These are phyloP conservation scores for Trifolium pratense DNA, from an alignment of 306 rosid species.

Conservation along the genomic window DNA sequence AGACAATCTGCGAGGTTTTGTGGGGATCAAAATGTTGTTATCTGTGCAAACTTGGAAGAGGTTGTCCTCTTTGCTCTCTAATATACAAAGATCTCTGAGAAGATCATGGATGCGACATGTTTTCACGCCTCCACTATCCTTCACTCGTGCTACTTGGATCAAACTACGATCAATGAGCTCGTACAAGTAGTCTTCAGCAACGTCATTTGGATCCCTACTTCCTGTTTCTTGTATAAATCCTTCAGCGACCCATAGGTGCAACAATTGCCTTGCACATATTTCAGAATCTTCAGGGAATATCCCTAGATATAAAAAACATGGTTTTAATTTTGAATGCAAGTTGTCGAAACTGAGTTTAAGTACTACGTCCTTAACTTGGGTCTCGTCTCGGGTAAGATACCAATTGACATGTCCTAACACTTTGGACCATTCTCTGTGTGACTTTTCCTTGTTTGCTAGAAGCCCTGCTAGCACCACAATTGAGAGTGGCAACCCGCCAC, in stretches of 20 bases:
- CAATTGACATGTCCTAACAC: slow-evolving; percentile 23
- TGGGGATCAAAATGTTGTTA: not conserved
- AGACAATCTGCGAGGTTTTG: slow-evolving; percentile 38
- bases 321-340: slow-evolving; percentile 34
- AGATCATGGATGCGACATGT: slow-evolving; percentile 42
- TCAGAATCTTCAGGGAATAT: slow-evolving; percentile 38
- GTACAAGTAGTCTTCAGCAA: slow-evolving; percentile 38
- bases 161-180: slow-evolving; percentile 44
- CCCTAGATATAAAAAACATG: slow-evolving; percentile 42
- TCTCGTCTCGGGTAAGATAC: slow-evolving; percentile 34
- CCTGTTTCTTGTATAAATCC: slow-evolving; percentile 34
- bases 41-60: slow-evolving; percentile 25
- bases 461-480: slow-evolving; percentile 36
- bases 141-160: slow-evolving; percentile 8
- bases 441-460: slow-evolving; percentile 38
- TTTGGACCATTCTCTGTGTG: slow-evolving; percentile 31
- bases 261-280: slow-evolving; percentile 20
- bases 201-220: slow-evolving; percentile 18
- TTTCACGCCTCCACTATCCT: not conserved
- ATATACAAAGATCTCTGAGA: slow-evolving; percentile 34
- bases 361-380: slow-evolving; percentile 39
- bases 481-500: slow-evolving; percentile 37
- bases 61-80: slow-evolving; percentile 30
- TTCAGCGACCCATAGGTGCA: slow-evolving; percentile 36
- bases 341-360: slow-evolving; percentile 38